Base-by-base conservation (phyloP, 2,329 filamentous ascomycete genomes). In the Podosphaera aphanis region DNA sequence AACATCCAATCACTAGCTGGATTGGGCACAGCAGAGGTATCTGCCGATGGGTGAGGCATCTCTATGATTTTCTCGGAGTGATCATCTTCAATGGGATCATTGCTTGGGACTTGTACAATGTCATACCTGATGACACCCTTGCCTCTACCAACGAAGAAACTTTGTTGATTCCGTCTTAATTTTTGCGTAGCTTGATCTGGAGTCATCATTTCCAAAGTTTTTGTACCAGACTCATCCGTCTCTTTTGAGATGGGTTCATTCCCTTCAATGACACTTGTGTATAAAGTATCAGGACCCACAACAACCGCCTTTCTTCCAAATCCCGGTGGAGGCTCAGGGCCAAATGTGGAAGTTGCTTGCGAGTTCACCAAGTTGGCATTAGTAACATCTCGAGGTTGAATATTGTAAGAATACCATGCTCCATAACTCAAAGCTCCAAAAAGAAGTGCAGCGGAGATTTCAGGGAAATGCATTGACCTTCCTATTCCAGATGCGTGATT, bases 21-120 rank as follows among this genome's bases (percentile, higher is more conserved):
- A 15, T 70, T 68, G 7, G 36, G 29, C 4, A 33, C 69, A 60
- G 29, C 59, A 55, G 19, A 57, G 55, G 20, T 56, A 57, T 29
- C 51, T 56, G 63, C 67, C 35, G 47, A 71, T 65, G 66, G 68
- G 45, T 71, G 70, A 3, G 83, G 80, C 7, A 94, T 75, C 62
- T 95, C 83, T 41, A 98, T 84, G 56, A 95, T 94, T 70, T 93
- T 93, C 65, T 98, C 90, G 45, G 86, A 83, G 59, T 98, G 90
- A 59, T 98, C 92, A 58, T 98, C 90, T 64, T 98, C 90, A 48
- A 98, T 98, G 0, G 90, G 90, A 55, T 93, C 83, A 61, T 98
- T 98, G 66, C 84, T 93, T 8, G 88, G 83, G 49, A 95, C 72
- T 62, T 98, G 90, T 20, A 90, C 85, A 7, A 94, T 68, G 62